Evolutionary conservation across 2,329 filamentous ascomycete genomes (phyloP).

Genomic region (Fusarium tuaranense): DNA sequence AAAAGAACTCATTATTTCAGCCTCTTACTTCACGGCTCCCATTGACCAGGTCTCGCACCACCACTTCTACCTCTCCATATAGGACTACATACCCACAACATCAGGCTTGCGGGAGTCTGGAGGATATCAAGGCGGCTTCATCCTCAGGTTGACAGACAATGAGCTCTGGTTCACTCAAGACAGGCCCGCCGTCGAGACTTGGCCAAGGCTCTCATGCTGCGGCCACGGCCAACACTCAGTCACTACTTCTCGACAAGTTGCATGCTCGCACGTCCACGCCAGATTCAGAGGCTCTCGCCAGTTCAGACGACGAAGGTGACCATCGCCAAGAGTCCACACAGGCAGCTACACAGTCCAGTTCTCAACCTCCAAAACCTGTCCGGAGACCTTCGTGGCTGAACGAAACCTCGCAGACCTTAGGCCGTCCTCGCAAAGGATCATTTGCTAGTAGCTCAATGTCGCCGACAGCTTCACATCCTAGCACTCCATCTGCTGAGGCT

Average conservation of each 20-base stretch:
- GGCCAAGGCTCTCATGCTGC: slow-evolving; percentile 59
- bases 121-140: slow-evolving; percentile 18
- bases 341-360: slow-evolving; percentile 47
- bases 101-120: slow-evolving; percentile 8
- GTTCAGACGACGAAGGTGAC: slow-evolving; percentile 92
- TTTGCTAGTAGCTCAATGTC: slow-evolving; percentile 82
- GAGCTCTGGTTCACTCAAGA: slow-evolving; percentile 64
- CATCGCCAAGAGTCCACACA: slow-evolving; percentile 67
- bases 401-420: slow-evolving; percentile 75
- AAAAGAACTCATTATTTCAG: slow-evolving; percentile 27
- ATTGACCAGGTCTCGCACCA: neutral
- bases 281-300: slow-evolving; percentile 92
- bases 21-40: slow-evolving; percentile 13
- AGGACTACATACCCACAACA: neutral
- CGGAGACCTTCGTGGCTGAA: slow-evolving; percentile 88
- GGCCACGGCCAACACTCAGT: slow-evolving; percentile 68
- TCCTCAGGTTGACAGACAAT: slow-evolving; percentile 51
- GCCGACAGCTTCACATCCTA: slow-evolving; percentile 83
- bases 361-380: slow-evolving; percentile 69
- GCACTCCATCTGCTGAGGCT: slow-evolving; percentile 78
- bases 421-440: slow-evolving; percentile 79
- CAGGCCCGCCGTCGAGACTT: slow-evolving; percentile 63
- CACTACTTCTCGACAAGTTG: slow-evolving; percentile 78
- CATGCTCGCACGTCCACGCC: slow-evolving; percentile 87
- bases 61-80: neutral